phyloP scores from a whole-genome alignment of 2,329 filamentous ascomycete species.

The Sporothrix mexicana region DNA sequence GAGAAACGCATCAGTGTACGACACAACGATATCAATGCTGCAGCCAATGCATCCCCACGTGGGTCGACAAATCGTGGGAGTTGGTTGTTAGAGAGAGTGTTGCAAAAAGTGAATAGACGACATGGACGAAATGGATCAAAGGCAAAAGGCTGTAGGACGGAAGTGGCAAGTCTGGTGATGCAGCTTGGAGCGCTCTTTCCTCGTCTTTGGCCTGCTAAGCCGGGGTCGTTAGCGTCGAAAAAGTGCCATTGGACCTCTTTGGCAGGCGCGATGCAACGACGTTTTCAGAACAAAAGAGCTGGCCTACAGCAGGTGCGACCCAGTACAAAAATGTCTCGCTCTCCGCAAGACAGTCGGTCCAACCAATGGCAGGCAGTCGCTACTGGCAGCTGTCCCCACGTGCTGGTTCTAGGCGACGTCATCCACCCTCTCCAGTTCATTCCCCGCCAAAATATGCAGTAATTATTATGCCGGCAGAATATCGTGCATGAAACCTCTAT shows the following conservation, averaged over 20 bases:
- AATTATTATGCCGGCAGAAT: slow-evolving; percentile 13
- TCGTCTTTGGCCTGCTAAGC: neutral
- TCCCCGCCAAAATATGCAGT: neutral
- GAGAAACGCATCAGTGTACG: neutral
- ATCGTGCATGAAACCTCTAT: neutral
- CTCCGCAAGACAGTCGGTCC: neutral
- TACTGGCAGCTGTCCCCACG: slow-evolving; percentile 29
- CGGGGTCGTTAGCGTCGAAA: slow-evolving; percentile 11
- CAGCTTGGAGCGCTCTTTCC: slow-evolving; percentile 1
- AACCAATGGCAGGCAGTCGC: slow-evolving; percentile 4
- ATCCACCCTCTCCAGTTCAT: neutral
- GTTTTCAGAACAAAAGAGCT: slow-evolving; percentile 14
- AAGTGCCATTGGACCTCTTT: neutral
- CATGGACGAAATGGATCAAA: neutral
- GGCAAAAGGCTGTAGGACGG: neutral
- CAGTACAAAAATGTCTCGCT: slow-evolving; percentile 21
- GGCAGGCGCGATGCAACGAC: slow-evolving; percentile 24
- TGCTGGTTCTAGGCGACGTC: slow-evolving; percentile 33
- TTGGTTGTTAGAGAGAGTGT: neutral
- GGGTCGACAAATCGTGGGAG: slow-evolving; percentile 18
- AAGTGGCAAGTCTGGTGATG: slow-evolving; percentile 11
- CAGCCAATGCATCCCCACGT: slow-evolving; percentile 7
- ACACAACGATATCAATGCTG: neutral
- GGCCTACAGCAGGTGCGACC: slow-evolving; percentile 11
- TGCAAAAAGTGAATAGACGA: neutral